These are phyloP conservation scores for Pseudophaeomoniella oleicola DNA, from an alignment of 2,329 filamentous ascomycete genomes.

Conservation along the genomic window DNA sequence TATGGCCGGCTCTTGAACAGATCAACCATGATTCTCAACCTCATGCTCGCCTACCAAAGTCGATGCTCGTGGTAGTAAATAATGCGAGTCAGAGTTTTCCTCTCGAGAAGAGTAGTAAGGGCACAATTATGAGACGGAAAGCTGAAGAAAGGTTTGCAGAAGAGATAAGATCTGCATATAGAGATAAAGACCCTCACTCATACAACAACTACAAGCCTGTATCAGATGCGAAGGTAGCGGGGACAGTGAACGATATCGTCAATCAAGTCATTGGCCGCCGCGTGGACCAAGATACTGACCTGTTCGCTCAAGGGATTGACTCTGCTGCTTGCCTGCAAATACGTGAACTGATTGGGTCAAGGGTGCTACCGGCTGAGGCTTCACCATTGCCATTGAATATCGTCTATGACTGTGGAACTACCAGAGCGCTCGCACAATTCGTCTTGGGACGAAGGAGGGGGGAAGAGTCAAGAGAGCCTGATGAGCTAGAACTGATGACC, in stretches of 20 bases:
- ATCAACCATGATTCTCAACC: constrained; percentile 35
- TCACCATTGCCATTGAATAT: constrained; percentile 37
- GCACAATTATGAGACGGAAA: constrained; percentile 38
- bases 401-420: constrained; percentile 44
- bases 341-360: no score
- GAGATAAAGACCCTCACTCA: constrained; percentile 17
- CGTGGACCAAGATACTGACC: constrained; percentile 27
- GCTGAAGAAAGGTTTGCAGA: constrained; percentile 35
- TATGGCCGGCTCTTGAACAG: constrained; percentile 30
- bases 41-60: constrained; percentile 34
- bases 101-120: constrained; percentile 49
- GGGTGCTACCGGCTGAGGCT: neutral
- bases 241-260: neutral
- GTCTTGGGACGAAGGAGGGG: no score
- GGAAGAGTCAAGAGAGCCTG: constrained; percentile 11
- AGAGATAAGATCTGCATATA: constrained; percentile 17
- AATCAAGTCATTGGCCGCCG: constrained; percentile 12
- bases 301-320: constrained; percentile 46
- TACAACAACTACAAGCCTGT: no score
- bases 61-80: constrained; percentile 36
- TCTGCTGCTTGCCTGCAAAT: constrained; percentile 43
- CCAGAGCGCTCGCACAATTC: constrained; percentile 25
- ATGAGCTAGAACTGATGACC: constrained; percentile 22
- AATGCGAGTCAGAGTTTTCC: constrained; percentile 12
- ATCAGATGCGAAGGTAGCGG: no score